phyloP scores from a whole-genome alignment of 495 filamentous ascomycete genomes.

The Bathelium albidoporum region DNA sequence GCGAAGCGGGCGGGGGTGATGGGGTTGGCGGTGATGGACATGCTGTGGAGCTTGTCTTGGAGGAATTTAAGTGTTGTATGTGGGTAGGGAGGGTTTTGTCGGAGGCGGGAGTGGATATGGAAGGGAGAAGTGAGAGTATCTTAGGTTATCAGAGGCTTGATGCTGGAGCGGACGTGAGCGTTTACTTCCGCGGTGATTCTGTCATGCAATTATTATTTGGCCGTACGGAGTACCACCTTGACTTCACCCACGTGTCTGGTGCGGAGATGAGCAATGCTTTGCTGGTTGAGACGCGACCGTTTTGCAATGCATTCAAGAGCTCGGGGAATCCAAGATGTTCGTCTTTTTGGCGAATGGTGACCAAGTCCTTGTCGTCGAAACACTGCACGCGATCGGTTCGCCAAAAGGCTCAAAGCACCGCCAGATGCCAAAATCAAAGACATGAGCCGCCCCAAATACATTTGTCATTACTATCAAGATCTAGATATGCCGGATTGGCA shows the following conservation, averaged over 20 bases:
- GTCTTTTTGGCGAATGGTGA: not conserved
- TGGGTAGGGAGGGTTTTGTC: not conserved
- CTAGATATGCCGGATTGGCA: not conserved
- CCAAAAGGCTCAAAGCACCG: not conserved
- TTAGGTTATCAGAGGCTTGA: not conserved
- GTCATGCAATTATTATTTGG: not conserved
- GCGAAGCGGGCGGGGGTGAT: conserved; percentile 57
- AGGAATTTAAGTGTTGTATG: too few relatives aligned
- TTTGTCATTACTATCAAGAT: not conserved
- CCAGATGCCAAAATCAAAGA: not conserved
- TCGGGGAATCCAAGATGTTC: not conserved
- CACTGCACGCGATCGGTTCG: not conserved
- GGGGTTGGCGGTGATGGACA: conserved; percentile 28
- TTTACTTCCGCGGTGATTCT: not conserved
- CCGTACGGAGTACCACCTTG: too few relatives aligned
- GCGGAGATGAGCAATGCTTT: not conserved
- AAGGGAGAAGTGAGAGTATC: not conserved
- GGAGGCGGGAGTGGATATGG: not conserved
- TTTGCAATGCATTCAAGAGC: not conserved
- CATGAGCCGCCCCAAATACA: not conserved
- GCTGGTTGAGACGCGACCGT: not conserved
- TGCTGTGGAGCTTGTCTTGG: too few relatives aligned
- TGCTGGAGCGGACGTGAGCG: conserved; percentile 3
- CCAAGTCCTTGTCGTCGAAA: not conserved
- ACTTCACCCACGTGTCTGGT: not conserved